Conservation (phyloP, 345 rosid species). For the Salix purpurea region DNA sequence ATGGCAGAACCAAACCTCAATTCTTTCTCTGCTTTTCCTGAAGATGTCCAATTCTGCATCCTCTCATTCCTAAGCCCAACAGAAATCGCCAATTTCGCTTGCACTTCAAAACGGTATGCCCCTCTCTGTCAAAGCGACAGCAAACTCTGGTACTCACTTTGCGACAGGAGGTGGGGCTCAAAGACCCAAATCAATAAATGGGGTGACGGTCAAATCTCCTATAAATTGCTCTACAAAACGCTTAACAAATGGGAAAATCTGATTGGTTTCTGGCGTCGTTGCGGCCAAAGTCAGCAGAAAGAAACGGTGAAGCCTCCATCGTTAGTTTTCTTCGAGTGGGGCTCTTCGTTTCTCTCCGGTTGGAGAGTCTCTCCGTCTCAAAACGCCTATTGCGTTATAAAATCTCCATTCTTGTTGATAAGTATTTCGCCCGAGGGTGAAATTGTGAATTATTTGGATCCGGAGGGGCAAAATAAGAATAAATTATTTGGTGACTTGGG, state of each 20-base stretch:
- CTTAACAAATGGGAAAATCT: slow-evolving; percentile 60
- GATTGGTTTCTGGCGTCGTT: slow-evolving; percentile 90
- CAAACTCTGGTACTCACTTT: slow-evolving; percentile 69
- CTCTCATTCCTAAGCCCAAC: slow-evolving; percentile 65
- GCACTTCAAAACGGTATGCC: slow-evolving; percentile 68
- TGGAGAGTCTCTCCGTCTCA: slow-evolving; percentile 51
- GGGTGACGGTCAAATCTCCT: slow-evolving; percentile 62
- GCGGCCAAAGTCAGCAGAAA: slow-evolving; percentile 44
- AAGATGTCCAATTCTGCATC: slow-evolving; percentile 75
- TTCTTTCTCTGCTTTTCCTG: slow-evolving; percentile 65
- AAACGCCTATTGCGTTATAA: slow-evolving; percentile 41
- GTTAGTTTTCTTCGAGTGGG: slow-evolving; percentile 80
- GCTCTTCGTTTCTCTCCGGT: slow-evolving; percentile 61
- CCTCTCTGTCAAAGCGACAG: slow-evolving; percentile 53
- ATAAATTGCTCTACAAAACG: slow-evolving; percentile 57
- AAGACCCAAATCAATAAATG: slow-evolving; percentile 66
- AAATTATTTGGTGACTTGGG: slow-evolving; percentile 23
- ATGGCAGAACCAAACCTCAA: slow-evolving; percentile 13
- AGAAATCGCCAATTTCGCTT: slow-evolving; percentile 67
- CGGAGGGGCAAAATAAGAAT: slow-evolving; percentile 31
- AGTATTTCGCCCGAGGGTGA: slow-evolving; percentile 53
- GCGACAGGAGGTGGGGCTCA: slow-evolving; percentile 74
- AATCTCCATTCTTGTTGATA: slow-evolving; percentile 64
- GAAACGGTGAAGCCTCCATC: slow-evolving; percentile 40
- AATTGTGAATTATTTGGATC: slow-evolving; percentile 47